phyloP scores from a whole-genome alignment of 352 stramenopile genomes.

The Phytophthora meadii region DNA sequence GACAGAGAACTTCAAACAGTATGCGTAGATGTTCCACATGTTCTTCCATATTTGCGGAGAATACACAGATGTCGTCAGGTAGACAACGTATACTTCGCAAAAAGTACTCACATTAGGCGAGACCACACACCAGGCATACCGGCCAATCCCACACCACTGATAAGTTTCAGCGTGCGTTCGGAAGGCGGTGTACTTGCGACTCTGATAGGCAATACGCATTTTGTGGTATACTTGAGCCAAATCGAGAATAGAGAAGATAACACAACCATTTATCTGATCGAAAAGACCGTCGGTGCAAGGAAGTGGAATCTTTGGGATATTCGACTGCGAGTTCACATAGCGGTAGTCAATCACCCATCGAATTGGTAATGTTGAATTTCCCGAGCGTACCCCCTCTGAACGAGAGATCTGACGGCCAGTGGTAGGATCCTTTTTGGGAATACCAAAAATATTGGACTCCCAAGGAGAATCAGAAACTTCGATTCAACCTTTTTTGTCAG shows the following conservation, averaged over 20 bases:
- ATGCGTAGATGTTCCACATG: constrained; percentile 28
- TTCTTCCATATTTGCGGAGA: constrained; percentile 24
- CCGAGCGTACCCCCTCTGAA: constrained; percentile 19
- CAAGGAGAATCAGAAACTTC: constrained; percentile 32
- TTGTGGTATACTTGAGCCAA: constrained; percentile 43
- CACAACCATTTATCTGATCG: constrained; percentile 17
- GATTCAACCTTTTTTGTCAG: constrained; percentile 32
- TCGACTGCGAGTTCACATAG: constrained; percentile 12
- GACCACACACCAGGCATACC: too few relatives aligned
- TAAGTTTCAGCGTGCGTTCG: constrained; percentile 41
- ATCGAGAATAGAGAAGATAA: constrained; percentile 35
- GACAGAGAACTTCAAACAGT: constrained; percentile 28
- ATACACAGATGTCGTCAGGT: constrained; percentile 46
- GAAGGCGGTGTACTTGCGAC: constrained; percentile 42
- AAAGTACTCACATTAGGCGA: too few relatives aligned
- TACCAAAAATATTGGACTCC: constrained; percentile 35
- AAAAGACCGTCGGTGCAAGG: constrained; percentile 24
- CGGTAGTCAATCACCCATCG: constrained; percentile 29
- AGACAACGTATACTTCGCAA: constrained; percentile 41
- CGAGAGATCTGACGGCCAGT: constrained; percentile 14
- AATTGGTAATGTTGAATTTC: constrained; percentile 16
- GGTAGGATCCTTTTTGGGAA: constrained; percentile 29
- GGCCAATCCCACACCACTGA: too few relatives aligned
- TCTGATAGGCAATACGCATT: constrained; percentile 20
- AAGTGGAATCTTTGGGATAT: constrained; percentile 25